Evolutionary conservation across 345 rosid genomes (phyloP), one percentile per base, ranked within the genome.

Genomic region (Hypericum perforatum): DNA sequence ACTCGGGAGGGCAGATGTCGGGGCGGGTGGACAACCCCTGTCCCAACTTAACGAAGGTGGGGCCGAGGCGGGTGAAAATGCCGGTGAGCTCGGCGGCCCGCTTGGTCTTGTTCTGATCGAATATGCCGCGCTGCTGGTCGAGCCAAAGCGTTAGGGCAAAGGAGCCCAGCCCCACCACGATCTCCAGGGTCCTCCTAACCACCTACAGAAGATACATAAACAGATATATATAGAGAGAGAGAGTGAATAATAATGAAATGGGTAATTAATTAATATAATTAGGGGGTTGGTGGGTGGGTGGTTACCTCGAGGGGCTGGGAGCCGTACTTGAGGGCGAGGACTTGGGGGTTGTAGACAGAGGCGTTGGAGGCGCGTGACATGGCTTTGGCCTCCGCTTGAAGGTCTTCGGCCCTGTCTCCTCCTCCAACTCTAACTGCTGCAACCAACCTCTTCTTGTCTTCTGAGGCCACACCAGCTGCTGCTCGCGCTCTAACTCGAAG

Each of bases 21-120:
- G 98, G 98, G 66, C 98, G 75, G 37, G 98, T 92, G 16, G 98
- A 92, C 58, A 92, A 68, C 22, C 96, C 98, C 73, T 92, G 98
- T 51, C 98, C 98, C 4, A 92, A 62, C 66, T 92, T 92, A n/a
- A 92, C 96, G 47, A 92, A 92, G 56, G 98, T 85, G 37, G 98
- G 95, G 0, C 98, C 98, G 15, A 92, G 67, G 59, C 86, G 78
- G 41, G 90, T 88, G 72, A 92, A 87, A 13, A 83, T 87, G 8
- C 39, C 54, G 10, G 86, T 66, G 54, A 92, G 75, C 66, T 92
- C 81, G 54, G 44, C 56, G 0, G 89, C 96, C 48, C 96, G 76
- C 70, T 55, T 71, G 65, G 78, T 81, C 87, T 84, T 92, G 53
- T 92, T 87, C 44, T 45, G 66, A 32, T 85, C 81, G 39, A 85